Conservation (phyloP, 495 filamentous ascomycete genomes). For the Corynascus novoguineensis region DNA sequence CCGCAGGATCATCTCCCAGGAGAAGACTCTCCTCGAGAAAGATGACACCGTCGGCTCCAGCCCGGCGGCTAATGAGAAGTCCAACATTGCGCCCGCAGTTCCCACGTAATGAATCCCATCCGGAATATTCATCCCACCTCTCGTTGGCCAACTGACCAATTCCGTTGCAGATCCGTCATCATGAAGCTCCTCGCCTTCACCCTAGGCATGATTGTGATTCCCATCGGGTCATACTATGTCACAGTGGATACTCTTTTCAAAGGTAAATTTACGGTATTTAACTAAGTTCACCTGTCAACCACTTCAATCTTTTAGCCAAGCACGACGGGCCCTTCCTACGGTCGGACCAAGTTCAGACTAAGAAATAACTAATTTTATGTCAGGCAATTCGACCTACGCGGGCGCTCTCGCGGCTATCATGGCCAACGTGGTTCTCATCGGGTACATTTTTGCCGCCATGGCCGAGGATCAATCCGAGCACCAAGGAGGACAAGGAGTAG, state of each 20-base stretch:
- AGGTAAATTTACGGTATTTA: constrained; percentile 48
- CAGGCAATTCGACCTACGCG: constrained; percentile 82
- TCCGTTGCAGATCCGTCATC: constrained; percentile 64
- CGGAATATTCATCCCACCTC: neutral
- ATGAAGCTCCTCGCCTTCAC: constrained; percentile 85
- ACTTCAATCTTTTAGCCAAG: neutral
- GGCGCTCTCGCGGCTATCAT: constrained; percentile 79
- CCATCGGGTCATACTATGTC: constrained; percentile 82
- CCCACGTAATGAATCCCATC: constrained; percentile 54
- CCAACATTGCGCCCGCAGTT: constrained; percentile 59
- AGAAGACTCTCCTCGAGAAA: constrained; percentile 50
- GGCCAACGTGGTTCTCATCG: constrained; percentile 86
- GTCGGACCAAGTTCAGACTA: neutral
- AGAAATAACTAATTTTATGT: neutral
- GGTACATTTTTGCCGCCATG: constrained; percentile 88
- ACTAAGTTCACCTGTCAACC: neutral
- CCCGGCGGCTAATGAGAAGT: constrained; percentile 36
- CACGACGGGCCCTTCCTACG: neutral
- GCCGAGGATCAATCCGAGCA: constrained; percentile 74
- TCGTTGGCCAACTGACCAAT: constrained; percentile 17
- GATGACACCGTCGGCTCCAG: constrained; percentile 43
- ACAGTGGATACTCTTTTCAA: constrained; percentile 69
- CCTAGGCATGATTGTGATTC: constrained; percentile 78
- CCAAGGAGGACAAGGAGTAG: constrained; percentile 38
- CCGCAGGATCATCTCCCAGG: constrained; percentile 49